Evolutionary conservation across 352 stramenopile genomes (phyloP), one percentile per base, ranked within the genome.

Genomic region (Globisporangium emineosum): DNA sequence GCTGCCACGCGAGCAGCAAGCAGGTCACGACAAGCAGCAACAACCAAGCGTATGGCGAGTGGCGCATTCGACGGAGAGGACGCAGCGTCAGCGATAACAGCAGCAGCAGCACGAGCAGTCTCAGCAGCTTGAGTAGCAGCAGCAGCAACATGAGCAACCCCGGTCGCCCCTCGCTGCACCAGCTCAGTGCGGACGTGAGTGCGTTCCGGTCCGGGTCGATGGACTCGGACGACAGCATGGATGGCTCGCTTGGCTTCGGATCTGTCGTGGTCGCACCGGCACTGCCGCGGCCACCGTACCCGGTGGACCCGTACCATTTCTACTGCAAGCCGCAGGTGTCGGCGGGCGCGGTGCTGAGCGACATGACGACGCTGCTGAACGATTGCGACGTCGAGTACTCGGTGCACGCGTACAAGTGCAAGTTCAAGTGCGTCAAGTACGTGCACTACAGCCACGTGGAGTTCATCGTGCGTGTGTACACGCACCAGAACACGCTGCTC

Each of bases 381-480:
- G 80, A 79, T 4, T 84, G 72, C 56, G 78, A 87, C 25, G 83
- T 94, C 59, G 83, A 91, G 66, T 78, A 82, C 54, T 77, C 76
- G 51, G 79, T 93, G 55, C 75, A 88, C 55, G 72, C 84, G 30
- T 71, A 78, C 45, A 92, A 93, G 60, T 91, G 83, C 74, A 94
- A 94, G 69, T 94, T 94, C 65, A 92, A 92, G 58, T 93, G 86
- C 64, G 76, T 94, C 65, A 91, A 91, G 67, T 89, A 93, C 59
- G 80, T 92, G 37, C 81, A 93, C 66, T 94, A 91, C 71, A 89
- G 80, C 62, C 83, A 89, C 61, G 76, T 94, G 27, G 83, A 94
- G 71, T 94, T 94, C 50, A 77, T 90, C 25, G 70, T 91, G 29
- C 70, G 86, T 25, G 75, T 91, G 12, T 93, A 92, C 68, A 66